Evolutionary conservation across 192 early-diverging fungal genomes (phyloP).

Genomic region (Anaeromyces robustus): DNA sequence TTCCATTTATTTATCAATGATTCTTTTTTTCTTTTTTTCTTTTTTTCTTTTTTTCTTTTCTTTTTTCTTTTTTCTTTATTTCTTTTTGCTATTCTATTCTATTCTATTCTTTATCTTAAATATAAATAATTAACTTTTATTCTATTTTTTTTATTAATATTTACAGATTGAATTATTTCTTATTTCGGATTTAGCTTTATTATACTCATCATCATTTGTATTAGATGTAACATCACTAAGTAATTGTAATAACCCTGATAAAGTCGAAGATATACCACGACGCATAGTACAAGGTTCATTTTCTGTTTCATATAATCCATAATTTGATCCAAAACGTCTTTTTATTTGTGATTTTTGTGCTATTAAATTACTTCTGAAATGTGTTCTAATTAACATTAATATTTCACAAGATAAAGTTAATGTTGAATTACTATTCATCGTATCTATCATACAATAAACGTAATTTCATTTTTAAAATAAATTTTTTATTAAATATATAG

Average conservation of each 20-base stretch:
- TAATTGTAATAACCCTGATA: not conserved
- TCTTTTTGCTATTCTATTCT: no score
- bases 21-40: no score
- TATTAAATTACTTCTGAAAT: not conserved
- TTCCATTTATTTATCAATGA: no score
- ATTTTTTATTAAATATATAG: no score
- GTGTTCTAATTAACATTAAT: not conserved
- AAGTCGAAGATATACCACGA: not conserved
- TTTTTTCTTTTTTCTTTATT: no score
- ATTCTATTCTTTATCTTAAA: no score
- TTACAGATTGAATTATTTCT: not conserved
- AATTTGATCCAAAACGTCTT: not conserved
- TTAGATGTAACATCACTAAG: not conserved
- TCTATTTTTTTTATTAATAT: not conserved
- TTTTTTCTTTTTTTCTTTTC: no score
- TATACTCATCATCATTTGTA: not conserved
- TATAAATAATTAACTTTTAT: no score
- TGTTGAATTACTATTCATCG: not conserved
- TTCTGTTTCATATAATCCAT: not conserved
- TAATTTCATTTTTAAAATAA: no score
- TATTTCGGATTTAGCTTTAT: not conserved
- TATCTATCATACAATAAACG: not conserved
- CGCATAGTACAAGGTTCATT: not conserved
- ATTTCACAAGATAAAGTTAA: not conserved
- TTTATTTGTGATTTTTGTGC: not conserved